Conservation (phyloP, 2,329 filamentous ascomycete species). For the Cladobotryum mycophilum region DNA sequence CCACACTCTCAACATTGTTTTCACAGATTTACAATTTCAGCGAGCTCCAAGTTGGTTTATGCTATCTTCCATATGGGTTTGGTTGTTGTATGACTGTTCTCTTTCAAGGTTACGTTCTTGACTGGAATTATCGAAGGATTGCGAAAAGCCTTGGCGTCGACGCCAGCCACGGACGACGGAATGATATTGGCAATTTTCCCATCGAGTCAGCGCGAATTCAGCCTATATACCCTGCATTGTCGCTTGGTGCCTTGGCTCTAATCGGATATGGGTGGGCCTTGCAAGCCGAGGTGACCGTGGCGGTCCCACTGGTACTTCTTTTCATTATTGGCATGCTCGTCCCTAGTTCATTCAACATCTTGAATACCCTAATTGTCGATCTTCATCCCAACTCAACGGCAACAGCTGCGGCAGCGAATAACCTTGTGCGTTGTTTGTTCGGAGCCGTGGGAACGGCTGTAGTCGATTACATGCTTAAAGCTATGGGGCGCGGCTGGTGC, state of each 20-base stretch:
- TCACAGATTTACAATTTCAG: constrained; percentile 45
- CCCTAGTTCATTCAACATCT: constrained; percentile 56
- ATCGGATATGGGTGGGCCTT: constrained; percentile 54
- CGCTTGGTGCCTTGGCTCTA: constrained; percentile 45
- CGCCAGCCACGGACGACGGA: constrained; percentile 53
- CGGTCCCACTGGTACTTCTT: constrained; percentile 48
- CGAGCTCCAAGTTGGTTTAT: constrained; percentile 46
- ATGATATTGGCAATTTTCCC: constrained; percentile 45
- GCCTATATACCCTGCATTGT: constrained; percentile 48
- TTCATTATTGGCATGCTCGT: constrained; percentile 53
- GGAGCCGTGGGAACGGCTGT: constrained; percentile 54
- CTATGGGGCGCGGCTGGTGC: constrained; percentile 56
- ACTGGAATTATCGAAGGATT: constrained; percentile 66
- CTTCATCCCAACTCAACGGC: constrained; percentile 54
- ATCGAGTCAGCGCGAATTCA: constrained; percentile 51
- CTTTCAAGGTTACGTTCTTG: constrained; percentile 50
- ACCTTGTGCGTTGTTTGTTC: constrained; percentile 55
- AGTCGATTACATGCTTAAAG: constrained; percentile 51
- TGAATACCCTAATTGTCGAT: constrained; percentile 59
- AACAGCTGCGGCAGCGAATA: constrained; percentile 58
- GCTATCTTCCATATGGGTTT: constrained; percentile 48
- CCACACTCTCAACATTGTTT: constrained; percentile 48
- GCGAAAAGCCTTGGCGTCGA: constrained; percentile 55
- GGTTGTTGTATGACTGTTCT: constrained; percentile 44
- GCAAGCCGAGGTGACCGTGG: constrained; percentile 43